These are phyloP conservation scores for Spinellus fusiger DNA, from an alignment of 192 early-diverging fungal genomes.

Conservation along the genomic window DNA sequence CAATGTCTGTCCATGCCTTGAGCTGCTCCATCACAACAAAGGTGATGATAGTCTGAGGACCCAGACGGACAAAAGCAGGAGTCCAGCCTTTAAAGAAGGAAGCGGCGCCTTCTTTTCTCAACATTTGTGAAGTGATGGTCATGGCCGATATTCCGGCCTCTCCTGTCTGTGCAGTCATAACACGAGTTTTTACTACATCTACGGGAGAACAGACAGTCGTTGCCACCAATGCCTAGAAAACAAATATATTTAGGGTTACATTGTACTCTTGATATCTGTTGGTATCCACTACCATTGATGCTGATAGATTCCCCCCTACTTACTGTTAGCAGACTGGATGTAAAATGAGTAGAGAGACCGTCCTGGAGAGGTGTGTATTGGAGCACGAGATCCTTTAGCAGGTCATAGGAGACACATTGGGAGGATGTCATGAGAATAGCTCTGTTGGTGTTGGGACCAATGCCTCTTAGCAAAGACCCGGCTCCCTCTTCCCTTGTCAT, in stretches of 20 bases:
- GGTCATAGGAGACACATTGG: conserved; percentile 71
- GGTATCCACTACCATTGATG: neutral
- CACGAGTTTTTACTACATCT: conserved; percentile 78
- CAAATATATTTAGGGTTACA: neutral
- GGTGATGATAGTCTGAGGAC: conserved; percentile 77
- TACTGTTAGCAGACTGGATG: conserved; percentile 63
- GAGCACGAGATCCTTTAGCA: conserved; percentile 63
- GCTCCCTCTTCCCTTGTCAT: conserved; percentile 78
- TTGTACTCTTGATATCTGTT: neutral
- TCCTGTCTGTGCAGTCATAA: conserved; percentile 58
- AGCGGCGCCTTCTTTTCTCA: conserved; percentile 47
- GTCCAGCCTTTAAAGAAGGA: conserved; percentile 83
- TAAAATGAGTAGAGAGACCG: conserved; percentile 59
- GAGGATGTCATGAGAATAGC: conserved; percentile 79
- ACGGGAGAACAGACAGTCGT: conserved; percentile 71
- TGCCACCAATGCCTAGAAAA: conserved; percentile 54
- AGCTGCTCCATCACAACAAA: conserved; percentile 77
- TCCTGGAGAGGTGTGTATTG: conserved; percentile 53
- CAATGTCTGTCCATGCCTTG: conserved; percentile 26
- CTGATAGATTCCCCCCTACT: conserved; percentile 13
- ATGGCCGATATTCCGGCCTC: conserved; percentile 17
- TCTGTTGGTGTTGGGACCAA: conserved; percentile 82
- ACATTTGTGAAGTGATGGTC: conserved; percentile 44
- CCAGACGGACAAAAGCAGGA: conserved; percentile 71
- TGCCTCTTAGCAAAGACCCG: conserved; percentile 76